Base-by-base conservation (phyloP, 2,329 filamentous ascomycete genomes). In the Samsoniella hepiali region DNA sequence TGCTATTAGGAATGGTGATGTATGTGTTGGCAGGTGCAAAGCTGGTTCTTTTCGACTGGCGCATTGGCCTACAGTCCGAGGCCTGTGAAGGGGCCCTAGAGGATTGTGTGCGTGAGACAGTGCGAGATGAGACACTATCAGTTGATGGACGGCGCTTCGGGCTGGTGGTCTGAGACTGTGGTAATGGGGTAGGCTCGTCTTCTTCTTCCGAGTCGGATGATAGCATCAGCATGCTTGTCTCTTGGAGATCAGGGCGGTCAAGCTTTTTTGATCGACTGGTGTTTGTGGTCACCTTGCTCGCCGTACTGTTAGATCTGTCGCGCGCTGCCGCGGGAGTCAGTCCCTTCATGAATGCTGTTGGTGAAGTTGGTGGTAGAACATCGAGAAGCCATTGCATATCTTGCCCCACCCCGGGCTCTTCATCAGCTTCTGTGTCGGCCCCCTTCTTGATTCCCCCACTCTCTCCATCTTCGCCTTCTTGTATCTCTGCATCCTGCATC, bases 1-100 rank as follows among this genome's bases (percentile, higher is more conserved):
- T 58, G 31, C 13, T 66, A 31, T 68, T 69, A 1, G 78, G 79
- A 27, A 81, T 78, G 5, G 76, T 73, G 3, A 80, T 74, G 65
- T 78, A 79, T 34, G 80, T 79, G 15, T 75, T 77, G 2, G 75
- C 73, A 6, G 76, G 69, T 3, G 76, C 71, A 53, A 78, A 77
- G 49, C 75, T 81, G 5, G 78, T 69, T 13, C 75, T 73, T 63
- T 78, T 80, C 11, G 68, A 72, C n/a, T 74, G 71, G 56, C 74
- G 76, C 47, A 69, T 75, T 5, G 53, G n/a, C 53, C 27, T 67
- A 63, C 54, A 47, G 29, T 34, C 40, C 10, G 49, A 49, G 11
- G 42, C 32, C 31, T 58, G 63, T 10, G 56, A 55, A 3, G 57
- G 32, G 3, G 59, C 51, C 36, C 42, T 58, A 17, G 45, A 36